phyloP scores from a whole-genome alignment of 2,329 filamentous ascomycete species.

The Pseudocercospora musae region DNA sequence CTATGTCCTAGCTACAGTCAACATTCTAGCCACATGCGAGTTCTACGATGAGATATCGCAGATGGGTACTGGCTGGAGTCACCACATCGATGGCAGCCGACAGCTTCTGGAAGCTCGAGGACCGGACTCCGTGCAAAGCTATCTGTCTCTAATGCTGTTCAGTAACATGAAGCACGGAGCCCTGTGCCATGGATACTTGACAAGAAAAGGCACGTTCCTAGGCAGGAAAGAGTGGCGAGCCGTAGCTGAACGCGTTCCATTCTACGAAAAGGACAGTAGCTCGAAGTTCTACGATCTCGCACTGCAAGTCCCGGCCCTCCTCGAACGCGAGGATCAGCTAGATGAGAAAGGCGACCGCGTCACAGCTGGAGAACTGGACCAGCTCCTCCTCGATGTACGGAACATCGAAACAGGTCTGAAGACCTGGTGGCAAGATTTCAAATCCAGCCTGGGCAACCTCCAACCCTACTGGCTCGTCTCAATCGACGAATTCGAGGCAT shows the following conservation, averaged over 20 bases:
- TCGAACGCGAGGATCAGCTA: slow-evolving; percentile 28
- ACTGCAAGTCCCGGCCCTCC: slow-evolving; percentile 29
- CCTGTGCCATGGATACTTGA: slow-evolving; percentile 27
- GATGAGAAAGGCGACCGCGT: slow-evolving; percentile 3
- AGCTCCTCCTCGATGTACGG: slow-evolving; percentile 22
- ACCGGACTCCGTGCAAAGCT: slow-evolving; percentile 24
- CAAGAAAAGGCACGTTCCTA: slow-evolving; percentile 30
- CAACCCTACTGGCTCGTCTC: slow-evolving; percentile 17
- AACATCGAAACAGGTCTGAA: slow-evolving; percentile 24
- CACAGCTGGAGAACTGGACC: slow-evolving; percentile 16
- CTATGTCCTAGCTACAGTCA: slow-evolving; percentile 31
- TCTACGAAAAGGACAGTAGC: slow-evolving; percentile 20
- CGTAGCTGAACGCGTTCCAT: slow-evolving; percentile 24
- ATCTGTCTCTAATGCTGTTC: slow-evolving; percentile 29
- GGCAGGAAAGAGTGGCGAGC: slow-evolving; percentile 30
- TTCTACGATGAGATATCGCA: slow-evolving; percentile 34
- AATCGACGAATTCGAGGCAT: slow-evolving; percentile 28
- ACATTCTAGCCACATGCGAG: slow-evolving; percentile 31
- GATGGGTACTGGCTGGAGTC: slow-evolving; percentile 28
- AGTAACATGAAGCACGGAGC: slow-evolving; percentile 29
- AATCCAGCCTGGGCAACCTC: background rate
- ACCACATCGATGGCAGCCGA: slow-evolving; percentile 30
- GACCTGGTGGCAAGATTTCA: slow-evolving; percentile 26
- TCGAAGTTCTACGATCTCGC: slow-evolving; percentile 31
- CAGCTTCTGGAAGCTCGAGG: slow-evolving; percentile 32